These are phyloP conservation scores for Venturia carpophila DNA, from an alignment of 2,329 filamentous ascomycete species.

Conservation along the genomic window DNA sequence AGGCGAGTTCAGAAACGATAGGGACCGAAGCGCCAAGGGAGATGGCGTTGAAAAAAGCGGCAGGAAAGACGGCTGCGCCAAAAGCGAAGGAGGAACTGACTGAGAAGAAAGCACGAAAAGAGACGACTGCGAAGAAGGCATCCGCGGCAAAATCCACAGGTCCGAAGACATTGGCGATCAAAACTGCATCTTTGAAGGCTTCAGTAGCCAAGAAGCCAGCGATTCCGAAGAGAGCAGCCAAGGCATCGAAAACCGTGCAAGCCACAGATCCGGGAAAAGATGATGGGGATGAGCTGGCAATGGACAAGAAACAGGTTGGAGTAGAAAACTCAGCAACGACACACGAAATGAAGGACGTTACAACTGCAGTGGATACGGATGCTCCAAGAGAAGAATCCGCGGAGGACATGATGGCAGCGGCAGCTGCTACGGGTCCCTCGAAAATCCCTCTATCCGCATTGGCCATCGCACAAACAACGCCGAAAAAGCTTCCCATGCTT, in stretches of 20 bases:
- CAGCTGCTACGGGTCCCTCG: background rate
- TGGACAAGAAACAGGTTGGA: background rate
- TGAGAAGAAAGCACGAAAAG: background rate
- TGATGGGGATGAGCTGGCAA: background rate
- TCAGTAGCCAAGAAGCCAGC: background rate
- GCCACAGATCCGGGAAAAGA: background rate
- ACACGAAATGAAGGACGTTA: background rate
- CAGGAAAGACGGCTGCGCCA: background rate
- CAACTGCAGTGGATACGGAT: background rate
- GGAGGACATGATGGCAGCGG: background rate
- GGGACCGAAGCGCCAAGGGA: background rate
- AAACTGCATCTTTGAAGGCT: background rate
- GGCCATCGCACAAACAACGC: background rate
- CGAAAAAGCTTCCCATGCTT: slow-evolving; percentile 1
- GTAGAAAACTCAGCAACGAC: background rate
- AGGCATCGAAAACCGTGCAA: background rate
- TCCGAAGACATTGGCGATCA: background rate
- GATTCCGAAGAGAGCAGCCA: background rate
- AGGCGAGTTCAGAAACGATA: background rate
- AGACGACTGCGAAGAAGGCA: background rate
- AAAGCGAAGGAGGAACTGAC: background rate
- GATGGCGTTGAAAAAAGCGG: background rate
- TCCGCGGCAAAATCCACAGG: background rate
- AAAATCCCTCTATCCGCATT: slow-evolving; percentile 8
- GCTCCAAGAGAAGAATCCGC: background rate